A percentile compares a stretch with the other conserved stretches of the same genome.
Conservation (phyloP, 805 yeast genomes). For the Yamadazyma laniorum region DNA sequence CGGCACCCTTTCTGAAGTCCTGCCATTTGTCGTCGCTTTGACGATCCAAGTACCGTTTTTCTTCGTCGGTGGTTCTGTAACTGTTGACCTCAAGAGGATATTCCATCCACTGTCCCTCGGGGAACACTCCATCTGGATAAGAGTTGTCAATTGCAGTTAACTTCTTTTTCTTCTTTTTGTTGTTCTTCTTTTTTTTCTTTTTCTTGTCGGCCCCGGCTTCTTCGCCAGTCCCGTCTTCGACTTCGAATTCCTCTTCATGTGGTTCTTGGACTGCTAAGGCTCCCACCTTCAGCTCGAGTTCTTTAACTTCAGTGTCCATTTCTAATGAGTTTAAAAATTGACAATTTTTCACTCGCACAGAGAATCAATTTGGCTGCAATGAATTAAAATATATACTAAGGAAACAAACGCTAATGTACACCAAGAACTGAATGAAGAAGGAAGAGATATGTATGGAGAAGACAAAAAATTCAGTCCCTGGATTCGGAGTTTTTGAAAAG, state of each 20-base stretch:
- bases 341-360: slow-evolving; percentile 2
- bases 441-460: background rate
- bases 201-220: background rate
- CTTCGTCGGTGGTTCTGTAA: slow-evolving; percentile 81
- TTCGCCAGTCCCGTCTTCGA: background rate
- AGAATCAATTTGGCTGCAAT: slow-evolving; percentile 1
- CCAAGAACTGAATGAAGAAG: slow-evolving; percentile 1
- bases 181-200: slow-evolving; percentile 33
- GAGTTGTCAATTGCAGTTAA: slow-evolving; percentile 62
- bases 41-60: slow-evolving; percentile 73
- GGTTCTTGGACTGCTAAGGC: background rate
- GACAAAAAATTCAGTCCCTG: background rate
- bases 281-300: slow-evolving; percentile 1
- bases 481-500: slow-evolving; percentile 17
- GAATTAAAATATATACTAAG: background rate
- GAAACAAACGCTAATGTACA: background rate
- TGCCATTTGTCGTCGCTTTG: slow-evolving; percentile 65
- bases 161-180: slow-evolving; percentile 52
- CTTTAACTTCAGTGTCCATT: slow-evolving; percentile 6
- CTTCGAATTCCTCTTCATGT: background rate
- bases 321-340: no score
- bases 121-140: slow-evolving; percentile 71
- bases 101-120: slow-evolving; percentile 86
- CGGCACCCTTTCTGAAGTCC: slow-evolving; percentile 94
- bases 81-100: slow-evolving; percentile 65